These are phyloP conservation scores for Botrytis galanthina DNA, from an alignment of 2,329 filamentous ascomycete species.

Conservation along the genomic window DNA sequence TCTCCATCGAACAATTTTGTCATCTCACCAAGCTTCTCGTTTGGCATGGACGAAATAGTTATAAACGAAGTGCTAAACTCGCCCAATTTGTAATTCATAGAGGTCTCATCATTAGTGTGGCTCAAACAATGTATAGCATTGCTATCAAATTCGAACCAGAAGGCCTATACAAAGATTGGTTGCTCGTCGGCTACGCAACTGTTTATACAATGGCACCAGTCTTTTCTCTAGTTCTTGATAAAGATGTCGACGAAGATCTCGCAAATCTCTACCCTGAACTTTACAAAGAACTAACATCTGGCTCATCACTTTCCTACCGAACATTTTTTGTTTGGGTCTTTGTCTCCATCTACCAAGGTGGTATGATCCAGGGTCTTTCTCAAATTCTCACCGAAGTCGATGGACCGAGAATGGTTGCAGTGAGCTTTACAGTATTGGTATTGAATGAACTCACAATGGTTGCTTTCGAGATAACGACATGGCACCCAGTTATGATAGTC, in stretches of 20 bases:
- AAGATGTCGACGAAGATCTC: slow-evolving; percentile 89
- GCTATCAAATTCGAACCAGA: slow-evolving; percentile 90
- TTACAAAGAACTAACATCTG: slow-evolving; percentile 93
- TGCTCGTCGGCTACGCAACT: slow-evolving; percentile 94
- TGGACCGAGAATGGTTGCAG: slow-evolving; percentile 74
- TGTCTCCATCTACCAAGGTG: slow-evolving; percentile 91
- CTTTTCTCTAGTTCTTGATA: slow-evolving; percentile 88
- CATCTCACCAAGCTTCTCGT: slow-evolving; percentile 96
- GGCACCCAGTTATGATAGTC: slow-evolving; percentile 90
- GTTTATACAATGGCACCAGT: slow-evolving; percentile 93
- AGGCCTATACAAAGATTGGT: slow-evolving; percentile 93
- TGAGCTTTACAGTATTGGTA: slow-evolving; percentile 88
- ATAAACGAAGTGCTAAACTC: slow-evolving; percentile 92
- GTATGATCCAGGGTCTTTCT: slow-evolving; percentile 90
- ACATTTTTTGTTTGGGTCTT: slow-evolving; percentile 97
- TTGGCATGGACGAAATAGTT: slow-evolving; percentile 97
- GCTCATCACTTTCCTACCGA: slow-evolving; percentile 81
- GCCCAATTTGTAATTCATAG: slow-evolving; percentile 98
- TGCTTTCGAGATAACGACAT: slow-evolving; percentile 91
- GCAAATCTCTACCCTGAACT: slow-evolving; percentile 95
- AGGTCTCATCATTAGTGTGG: slow-evolving; percentile 90
- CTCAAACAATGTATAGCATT: slow-evolving; percentile 96
- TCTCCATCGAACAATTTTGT: slow-evolving; percentile 92
- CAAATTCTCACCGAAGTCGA: slow-evolving; percentile 83
- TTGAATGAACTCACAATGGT: slow-evolving; percentile 98